phyloP scores from a whole-genome alignment of 2,329 filamentous ascomycete genomes.

The Ceratocystis ficicola region DNA sequence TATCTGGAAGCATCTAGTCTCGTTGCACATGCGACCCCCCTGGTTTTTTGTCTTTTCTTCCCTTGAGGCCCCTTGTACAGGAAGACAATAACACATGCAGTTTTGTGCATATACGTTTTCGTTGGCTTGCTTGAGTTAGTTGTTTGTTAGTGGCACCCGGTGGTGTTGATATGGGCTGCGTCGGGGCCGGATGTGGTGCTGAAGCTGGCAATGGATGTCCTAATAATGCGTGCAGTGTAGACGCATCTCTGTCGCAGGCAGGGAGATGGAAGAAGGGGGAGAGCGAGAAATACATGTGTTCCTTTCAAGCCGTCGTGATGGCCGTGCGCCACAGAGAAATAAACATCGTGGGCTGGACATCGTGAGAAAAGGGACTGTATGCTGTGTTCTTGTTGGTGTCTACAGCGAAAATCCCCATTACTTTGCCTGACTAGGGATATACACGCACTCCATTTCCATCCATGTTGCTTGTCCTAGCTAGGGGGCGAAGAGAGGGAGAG shows the following conservation, averaged over 20 bases:
- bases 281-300: background rate
- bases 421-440: background rate
- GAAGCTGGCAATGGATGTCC: background rate
- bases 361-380: background rate
- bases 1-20: conserved; percentile 4
- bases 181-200: background rate
- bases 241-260: background rate
- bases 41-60: background rate
- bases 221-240: background rate
- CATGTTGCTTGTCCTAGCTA: background rate
- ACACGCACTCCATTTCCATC: background rate
- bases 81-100: background rate
- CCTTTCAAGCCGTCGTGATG: too few relatives aligned
- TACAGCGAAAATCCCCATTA: background rate
- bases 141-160: background rate
- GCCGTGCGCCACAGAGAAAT: background rate
- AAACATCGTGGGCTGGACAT: background rate
- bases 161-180: background rate
- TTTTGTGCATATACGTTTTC: background rate
- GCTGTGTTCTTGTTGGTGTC: background rate
- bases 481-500: background rate
- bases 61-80: background rate
- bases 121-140: background rate
- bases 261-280: background rate
- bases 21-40: background rate